phyloP scores from a whole-genome alignment of 2,329 filamentous ascomycete genomes.

The Trichoderma breve region DNA sequence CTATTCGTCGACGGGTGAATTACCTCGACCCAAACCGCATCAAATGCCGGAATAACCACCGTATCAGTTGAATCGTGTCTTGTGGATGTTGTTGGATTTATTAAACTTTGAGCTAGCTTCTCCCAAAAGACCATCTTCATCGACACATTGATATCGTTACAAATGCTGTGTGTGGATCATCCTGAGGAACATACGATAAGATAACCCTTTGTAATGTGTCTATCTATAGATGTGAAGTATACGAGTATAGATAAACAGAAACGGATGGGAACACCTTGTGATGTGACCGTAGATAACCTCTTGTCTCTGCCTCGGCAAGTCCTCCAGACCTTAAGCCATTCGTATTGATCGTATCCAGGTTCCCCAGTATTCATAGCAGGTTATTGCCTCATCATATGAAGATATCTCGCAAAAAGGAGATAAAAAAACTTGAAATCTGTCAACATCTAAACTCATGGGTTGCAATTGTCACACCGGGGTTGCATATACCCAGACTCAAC shows the following conservation, averaged over 20 bases:
- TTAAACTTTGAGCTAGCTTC: not conserved
- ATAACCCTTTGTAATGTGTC: not conserved
- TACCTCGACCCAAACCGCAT: not conserved
- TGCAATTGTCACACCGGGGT: not conserved
- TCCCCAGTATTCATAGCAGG: not conserved
- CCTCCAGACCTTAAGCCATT: not conserved
- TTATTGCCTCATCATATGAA: not conserved
- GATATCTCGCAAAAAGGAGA: not conserved
- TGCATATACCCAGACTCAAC: not conserved
- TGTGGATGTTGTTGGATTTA: not conserved
- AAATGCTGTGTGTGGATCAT: not conserved
- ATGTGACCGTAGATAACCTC: not conserved
- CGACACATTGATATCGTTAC: not conserved
- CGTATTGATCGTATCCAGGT: not conserved
- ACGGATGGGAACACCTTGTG: not conserved
- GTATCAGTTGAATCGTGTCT: not conserved
- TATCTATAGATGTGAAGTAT: not conserved
- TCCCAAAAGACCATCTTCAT: not conserved
- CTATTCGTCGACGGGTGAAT: not conserved
- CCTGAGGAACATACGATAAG: not conserved
- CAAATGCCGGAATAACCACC: not conserved
- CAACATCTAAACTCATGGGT: not conserved
- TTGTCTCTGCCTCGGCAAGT: not conserved
- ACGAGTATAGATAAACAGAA: not conserved
- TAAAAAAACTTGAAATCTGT: not conserved